A percentile compares a stretch with the other conserved stretches of the same genome.
phyloP scores from a whole-genome alignment of 768 basidiomycete species.

The Aureoboletus auriporus region DNA sequence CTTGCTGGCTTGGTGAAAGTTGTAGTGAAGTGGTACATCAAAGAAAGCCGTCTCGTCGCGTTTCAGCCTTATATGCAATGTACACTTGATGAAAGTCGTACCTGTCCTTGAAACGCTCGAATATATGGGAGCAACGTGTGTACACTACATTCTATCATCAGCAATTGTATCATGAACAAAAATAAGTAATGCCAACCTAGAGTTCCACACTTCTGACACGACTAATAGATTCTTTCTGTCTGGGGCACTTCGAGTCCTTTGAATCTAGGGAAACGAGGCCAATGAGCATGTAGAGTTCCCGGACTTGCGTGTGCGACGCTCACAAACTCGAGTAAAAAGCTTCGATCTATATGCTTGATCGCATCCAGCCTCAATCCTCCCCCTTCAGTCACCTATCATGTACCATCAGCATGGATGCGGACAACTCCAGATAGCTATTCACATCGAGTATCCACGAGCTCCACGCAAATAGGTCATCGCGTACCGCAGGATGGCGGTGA shows the following conservation, averaged over 20 bases:
- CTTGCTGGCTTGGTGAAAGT: slow-evolving; percentile 75
- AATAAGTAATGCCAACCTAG: slow-evolving; percentile 42
- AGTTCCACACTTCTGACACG: slow-evolving; percentile 82
- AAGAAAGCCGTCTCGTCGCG: slow-evolving; percentile 73
- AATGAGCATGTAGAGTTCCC: background rate
- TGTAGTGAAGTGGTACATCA: slow-evolving; percentile 86
- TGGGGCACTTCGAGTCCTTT: slow-evolving; percentile 42
- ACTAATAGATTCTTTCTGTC: slow-evolving; percentile 54
- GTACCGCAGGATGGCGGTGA: slow-evolving; percentile 77
- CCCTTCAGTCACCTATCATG: slow-evolving; percentile 57
- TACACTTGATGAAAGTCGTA: slow-evolving; percentile 24
- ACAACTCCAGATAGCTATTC: background rate
- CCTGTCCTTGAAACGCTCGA: slow-evolving; percentile 61
- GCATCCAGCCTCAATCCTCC: slow-evolving; percentile 85
- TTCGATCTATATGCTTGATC: slow-evolving; percentile 81
- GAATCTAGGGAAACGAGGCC: slow-evolving; percentile 38
- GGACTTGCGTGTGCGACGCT: slow-evolving; percentile 17
- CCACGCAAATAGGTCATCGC: slow-evolving; percentile 72
- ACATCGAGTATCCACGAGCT: slow-evolving; percentile 71
- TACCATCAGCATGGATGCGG: background rate
- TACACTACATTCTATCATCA: slow-evolving; percentile 32
- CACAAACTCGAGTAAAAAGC: slow-evolving; percentile 69
- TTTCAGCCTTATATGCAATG: background rate
- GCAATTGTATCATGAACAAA: background rate
- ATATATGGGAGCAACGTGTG: slow-evolving; percentile 55